Conservation (phyloP, 2,329 filamentous ascomycete genomes). For the Colletotrichum theobromicola region DNA sequence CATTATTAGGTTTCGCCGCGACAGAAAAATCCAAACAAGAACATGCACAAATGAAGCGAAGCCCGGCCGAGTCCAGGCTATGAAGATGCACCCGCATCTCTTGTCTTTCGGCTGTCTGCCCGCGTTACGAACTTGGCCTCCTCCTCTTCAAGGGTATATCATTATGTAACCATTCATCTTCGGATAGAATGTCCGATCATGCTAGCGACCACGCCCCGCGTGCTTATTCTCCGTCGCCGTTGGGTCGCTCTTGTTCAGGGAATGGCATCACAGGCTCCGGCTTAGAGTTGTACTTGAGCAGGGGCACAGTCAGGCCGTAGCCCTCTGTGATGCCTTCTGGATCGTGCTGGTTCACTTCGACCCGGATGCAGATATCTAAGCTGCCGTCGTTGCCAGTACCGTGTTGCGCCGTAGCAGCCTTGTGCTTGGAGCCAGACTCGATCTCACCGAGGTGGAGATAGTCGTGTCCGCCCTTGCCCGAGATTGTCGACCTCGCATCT, state of each 20-base stretch:
- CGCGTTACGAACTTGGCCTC: background rate
- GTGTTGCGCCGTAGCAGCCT: slow-evolving; percentile 66
- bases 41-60: background rate
- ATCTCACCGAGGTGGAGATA: slow-evolving; percentile 79
- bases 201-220: background rate
- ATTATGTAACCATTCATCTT: slow-evolving; percentile 4
- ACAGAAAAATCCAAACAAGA: background rate
- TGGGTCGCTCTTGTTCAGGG: slow-evolving; percentile 11
- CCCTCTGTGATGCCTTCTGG: slow-evolving; percentile 78
- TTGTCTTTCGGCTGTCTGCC: background rate
- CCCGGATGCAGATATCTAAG: slow-evolving; percentile 83
- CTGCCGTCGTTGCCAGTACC: slow-evolving; percentile 62
- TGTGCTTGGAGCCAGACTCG: slow-evolving; percentile 79
- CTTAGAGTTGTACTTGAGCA: slow-evolving; percentile 51
- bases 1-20: background rate
- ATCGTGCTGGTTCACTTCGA: slow-evolving; percentile 87
- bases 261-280: slow-evolving; percentile 25
- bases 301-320: slow-evolving; percentile 88
- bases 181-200: background rate
- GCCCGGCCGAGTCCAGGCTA: background rate
- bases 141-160: slow-evolving; percentile 18
- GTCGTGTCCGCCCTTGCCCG: slow-evolving; percentile 68
- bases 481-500: slow-evolving; percentile 30
- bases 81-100: background rate
- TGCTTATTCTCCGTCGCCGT: slow-evolving; percentile 4